These are phyloP conservation scores for Rhizopogon hawkerae DNA, from an alignment of 1,284 basidiomycete genomes.

Conservation along the genomic window DNA sequence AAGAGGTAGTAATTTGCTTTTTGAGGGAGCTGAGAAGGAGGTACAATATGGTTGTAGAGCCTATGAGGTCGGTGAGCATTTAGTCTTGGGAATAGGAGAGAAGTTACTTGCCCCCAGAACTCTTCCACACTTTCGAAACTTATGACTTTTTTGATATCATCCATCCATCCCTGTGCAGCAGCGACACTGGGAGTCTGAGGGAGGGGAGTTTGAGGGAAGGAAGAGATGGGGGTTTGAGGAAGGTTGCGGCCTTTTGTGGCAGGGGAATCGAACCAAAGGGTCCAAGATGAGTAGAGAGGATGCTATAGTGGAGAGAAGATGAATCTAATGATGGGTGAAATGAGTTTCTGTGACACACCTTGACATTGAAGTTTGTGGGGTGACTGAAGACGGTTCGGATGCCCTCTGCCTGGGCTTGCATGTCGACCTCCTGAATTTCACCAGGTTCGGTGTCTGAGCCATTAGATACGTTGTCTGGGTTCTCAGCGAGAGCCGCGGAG, in stretches of 20 bases:
- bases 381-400: slow-evolving; percentile 89
- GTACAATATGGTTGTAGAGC: slow-evolving; percentile 96
- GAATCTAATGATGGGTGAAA: slow-evolving; percentile 1
- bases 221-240: slow-evolving; percentile 75
- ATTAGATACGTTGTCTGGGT: slow-evolving; percentile 30
- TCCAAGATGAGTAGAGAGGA: slow-evolving; percentile 90
- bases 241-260: slow-evolving; percentile 80
- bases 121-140: slow-evolving; percentile 93
- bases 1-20: slow-evolving; percentile 99
- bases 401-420: slow-evolving; percentile 71
- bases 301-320: slow-evolving; percentile 45
- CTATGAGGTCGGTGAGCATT: slow-evolving; percentile 32
- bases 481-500: slow-evolving; percentile 55
- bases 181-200: slow-evolving; percentile 58
- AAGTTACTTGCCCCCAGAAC: slow-evolving; percentile 80
- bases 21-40: slow-evolving; percentile 87
- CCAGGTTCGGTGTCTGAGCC: slow-evolving; percentile 48
- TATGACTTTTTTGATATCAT: slow-evolving; percentile 92
- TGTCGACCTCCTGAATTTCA: slow-evolving; percentile 73
- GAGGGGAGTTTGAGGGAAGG: slow-evolving; percentile 67
- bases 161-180: slow-evolving; percentile 89
- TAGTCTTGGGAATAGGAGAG: slow-evolving; percentile 4
- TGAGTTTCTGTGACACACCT: slow-evolving; percentile 40
- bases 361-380: slow-evolving; percentile 85
- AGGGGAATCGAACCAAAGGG: slow-evolving; percentile 94